Evolutionary conservation across 768 basidiomycete genomes (phyloP), one percentile per base, ranked within the genome.

Genomic region (Suillus bovinus): DNA sequence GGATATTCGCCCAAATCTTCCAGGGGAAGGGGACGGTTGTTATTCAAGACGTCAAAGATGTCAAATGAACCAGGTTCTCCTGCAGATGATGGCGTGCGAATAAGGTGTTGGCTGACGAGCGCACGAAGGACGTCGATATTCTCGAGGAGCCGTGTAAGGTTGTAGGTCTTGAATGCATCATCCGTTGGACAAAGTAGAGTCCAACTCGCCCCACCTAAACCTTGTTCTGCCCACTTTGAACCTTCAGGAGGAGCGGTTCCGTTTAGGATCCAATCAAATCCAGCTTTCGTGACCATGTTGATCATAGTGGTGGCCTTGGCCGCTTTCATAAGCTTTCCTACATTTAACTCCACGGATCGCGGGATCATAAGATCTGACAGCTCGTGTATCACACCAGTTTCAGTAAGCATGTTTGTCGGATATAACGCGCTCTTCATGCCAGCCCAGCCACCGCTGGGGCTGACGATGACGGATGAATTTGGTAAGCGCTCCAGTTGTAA

Each of bases 131-230:
- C 69, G 4, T 84, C 80, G 13, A 75, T 62, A 69, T 93, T 82
- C 31, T 81, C 82, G 64, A 87, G 88, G 27, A 94, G 74, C 62
- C 76, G 73, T 0, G 94, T 94, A 61, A 99, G 75, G 77, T 99
- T 96, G 73, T 90, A 77, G 24, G 84, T 78, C 71, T 94, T 89
- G 82, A 99, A 97, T 0, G 96, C 95, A 62, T 90, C 89, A 69
- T 99, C 97, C 7, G 87, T 86, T 4, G 97, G 97, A 67, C 92
- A 95, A 24, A 99, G 81, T 5, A 99, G 74, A 2, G 94, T 96
- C 89, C 96, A 99, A 4, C 89, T 87, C 10, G 74, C 76, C 29
- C 79, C 81, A 22, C 72, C 70, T n/a, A 82, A 68, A 50, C 76
- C 80, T 61, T 73, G 70, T 17, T 86, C 80, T 6, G 82, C 83